These are phyloP conservation scores for Pleomassaria siparia DNA, from an alignment of 2,329 filamentous ascomycete species.

Conservation along the genomic window DNA sequence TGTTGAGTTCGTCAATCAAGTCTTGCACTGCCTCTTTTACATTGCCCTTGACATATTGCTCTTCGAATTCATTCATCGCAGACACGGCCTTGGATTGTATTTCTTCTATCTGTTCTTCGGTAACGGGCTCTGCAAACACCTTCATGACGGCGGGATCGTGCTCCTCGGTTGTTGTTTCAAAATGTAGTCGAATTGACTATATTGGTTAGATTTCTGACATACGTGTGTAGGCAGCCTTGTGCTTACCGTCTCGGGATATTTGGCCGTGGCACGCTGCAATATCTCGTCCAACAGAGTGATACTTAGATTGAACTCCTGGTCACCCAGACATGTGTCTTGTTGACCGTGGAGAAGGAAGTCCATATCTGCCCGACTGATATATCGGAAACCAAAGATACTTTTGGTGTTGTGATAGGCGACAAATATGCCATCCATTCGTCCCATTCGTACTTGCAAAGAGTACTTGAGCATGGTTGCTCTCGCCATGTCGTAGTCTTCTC, in stretches of 20 bases:
- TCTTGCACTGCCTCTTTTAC: conserved; percentile 31
- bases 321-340: conserved; percentile 65
- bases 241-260: conserved; percentile 67
- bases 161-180: conserved; percentile 69
- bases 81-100: conserved; percentile 71
- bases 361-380: conserved; percentile 84
- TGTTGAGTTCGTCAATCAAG: too few relatives aligned
- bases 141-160: conserved; percentile 77
- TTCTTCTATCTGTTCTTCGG: conserved; percentile 66
- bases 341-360: conserved; percentile 87
- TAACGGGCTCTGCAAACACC: conserved; percentile 87
- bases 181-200: conserved; percentile 73
- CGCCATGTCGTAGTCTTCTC: conserved; percentile 97
- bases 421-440: conserved; percentile 98
- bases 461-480: conserved; percentile 94
- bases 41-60: conserved; percentile 54
- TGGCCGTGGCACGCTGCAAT: conserved; percentile 71
- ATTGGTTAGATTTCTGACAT: conserved; percentile 9
- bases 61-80: conserved; percentile 70
- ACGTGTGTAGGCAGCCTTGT: background rate
- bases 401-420: conserved; percentile 94
- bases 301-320: conserved; percentile 83
- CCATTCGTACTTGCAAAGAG: conserved; percentile 93
- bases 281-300: conserved; percentile 76
- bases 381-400: conserved; percentile 97